phyloP scores from a whole-genome alignment of 1,139 yeast species.

The Suhomyces guaymorum region DNA sequence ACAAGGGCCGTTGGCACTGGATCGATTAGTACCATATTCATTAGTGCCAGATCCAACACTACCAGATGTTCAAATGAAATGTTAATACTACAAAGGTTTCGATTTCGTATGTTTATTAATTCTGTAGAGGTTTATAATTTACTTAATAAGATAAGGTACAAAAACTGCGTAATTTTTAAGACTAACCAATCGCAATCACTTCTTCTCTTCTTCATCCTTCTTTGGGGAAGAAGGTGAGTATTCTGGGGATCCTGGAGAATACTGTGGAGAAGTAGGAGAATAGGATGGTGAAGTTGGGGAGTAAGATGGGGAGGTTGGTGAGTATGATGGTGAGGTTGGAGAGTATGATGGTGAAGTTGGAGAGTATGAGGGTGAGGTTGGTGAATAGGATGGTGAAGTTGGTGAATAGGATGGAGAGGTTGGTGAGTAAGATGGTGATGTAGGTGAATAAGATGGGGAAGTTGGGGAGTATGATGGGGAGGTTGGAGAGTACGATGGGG shows the following conservation, averaged over 20 bases:
- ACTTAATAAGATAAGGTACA: conserved; percentile 6
- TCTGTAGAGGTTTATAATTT: conserved; percentile 4
- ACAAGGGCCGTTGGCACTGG: too few relatives aligned
- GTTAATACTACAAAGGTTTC: neutral
- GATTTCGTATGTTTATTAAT: conserved; percentile 3
- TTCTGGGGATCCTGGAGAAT: conserved; percentile 54
- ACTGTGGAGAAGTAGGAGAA: conserved; percentile 58
- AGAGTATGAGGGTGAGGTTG: conserved; percentile 46
- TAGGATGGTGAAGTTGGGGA: conserved; percentile 64
- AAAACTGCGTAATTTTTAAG: conserved; percentile 3
- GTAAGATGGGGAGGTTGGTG: conserved; percentile 61
- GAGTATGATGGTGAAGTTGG: conserved; percentile 60
- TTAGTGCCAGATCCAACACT: neutral
- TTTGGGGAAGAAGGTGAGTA: conserved; percentile 53
- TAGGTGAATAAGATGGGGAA: conserved; percentile 63
- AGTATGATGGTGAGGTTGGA: conserved; percentile 61
- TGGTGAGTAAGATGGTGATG: conserved; percentile 66
- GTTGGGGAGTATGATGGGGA: conserved; percentile 61
- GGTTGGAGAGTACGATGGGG: conserved; percentile 58
- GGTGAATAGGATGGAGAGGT: conserved; percentile 66
- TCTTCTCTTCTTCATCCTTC: conserved; percentile 16
- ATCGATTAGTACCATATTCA: too few relatives aligned
- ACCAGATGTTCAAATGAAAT: neutral
- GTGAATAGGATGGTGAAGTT: conserved; percentile 59
- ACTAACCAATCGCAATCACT: conserved; percentile 5